phyloP scores from a whole-genome alignment of 371 early-diverging fungal genomes.

The Mucor lusitanicus region DNA sequence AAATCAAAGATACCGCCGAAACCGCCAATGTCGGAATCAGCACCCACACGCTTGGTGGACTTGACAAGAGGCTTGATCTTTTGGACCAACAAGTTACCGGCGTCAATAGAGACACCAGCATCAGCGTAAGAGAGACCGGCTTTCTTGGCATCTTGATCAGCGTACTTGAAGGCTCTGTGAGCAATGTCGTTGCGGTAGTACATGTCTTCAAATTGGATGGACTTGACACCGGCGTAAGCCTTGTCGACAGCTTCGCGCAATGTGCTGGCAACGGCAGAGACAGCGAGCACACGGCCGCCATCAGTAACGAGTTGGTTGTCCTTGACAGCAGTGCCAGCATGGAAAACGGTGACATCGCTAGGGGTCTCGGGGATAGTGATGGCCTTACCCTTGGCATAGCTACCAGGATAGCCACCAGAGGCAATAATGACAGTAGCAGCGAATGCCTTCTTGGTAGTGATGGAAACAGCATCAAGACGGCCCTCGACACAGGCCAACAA shows the following conservation, averaged over 20 bases:
- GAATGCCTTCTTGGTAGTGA: conserved; percentile 70
- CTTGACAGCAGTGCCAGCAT: conserved; percentile 83
- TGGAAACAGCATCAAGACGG: conserved; percentile 84
- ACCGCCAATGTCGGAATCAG: conserved; percentile 97
- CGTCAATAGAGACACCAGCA: conserved; percentile 96
- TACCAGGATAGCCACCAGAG: conserved; percentile 91
- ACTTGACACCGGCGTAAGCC: conserved; percentile 72
- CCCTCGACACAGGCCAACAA: conserved; percentile 89
- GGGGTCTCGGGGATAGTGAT: conserved; percentile 62
- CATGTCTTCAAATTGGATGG: conserved; percentile 82
- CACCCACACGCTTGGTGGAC: conserved; percentile 87
- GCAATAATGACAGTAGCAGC: conserved; percentile 94
- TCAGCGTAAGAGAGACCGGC: conserved; percentile 81
- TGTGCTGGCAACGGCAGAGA: conserved; percentile 78
- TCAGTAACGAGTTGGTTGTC: conserved; percentile 73
- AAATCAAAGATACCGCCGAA: conserved; percentile 98
- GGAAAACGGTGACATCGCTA: conserved; percentile 77
- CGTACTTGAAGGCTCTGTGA: conserved; percentile 71
- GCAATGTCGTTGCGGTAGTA: conserved; percentile 93
- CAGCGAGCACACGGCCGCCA: conserved; percentile 95
- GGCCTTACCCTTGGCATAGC: conserved; percentile 79
- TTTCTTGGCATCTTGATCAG: conserved; percentile 47
- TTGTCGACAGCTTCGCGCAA: conserved; percentile 75
- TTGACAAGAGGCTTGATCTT: conserved; percentile 94
- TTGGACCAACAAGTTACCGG: conserved; percentile 93